Evolutionary conservation across 495 filamentous ascomycete genomes (phyloP).

Genomic region (Podospora tetraspora): DNA sequence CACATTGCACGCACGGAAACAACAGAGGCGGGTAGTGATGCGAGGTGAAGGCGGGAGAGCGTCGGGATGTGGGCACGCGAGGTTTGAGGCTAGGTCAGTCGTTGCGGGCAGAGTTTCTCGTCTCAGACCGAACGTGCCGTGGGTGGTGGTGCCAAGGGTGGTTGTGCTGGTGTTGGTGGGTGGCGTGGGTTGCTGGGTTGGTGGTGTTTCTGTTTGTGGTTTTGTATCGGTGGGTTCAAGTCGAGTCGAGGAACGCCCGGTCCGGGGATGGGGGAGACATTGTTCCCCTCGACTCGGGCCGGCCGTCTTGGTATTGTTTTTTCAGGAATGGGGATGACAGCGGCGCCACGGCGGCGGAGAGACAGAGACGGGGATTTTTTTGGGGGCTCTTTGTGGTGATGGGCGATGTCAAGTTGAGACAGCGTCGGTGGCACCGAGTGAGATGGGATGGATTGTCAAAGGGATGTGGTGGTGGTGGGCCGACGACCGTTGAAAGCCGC

Average conservation of each 20-base stretch:
- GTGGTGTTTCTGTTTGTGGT: background rate
- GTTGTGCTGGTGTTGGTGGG: no score
- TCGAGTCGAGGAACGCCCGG: background rate
- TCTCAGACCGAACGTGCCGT: no score
- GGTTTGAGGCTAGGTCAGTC: background rate
- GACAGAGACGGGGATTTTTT: background rate
- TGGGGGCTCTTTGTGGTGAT: background rate
- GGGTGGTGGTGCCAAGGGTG: no score
- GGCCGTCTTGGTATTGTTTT: background rate
- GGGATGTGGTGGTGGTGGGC: background rate
- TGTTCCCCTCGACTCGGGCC: background rate
- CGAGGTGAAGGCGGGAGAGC: background rate
- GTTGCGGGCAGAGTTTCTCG: no score
- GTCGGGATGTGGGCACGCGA: background rate
- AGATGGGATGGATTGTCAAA: background rate
- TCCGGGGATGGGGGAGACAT: background rate
- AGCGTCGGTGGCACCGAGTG: background rate
- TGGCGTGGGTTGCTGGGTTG: background rate
- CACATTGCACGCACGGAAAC: background rate
- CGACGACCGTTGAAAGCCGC: background rate
- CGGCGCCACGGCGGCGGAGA: background rate
- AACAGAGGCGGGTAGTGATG: background rate
- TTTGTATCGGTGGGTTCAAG: background rate
- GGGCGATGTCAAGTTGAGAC: background rate
- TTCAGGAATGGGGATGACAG: background rate